Evolutionary conservation across 371 early-diverging fungal species (phyloP).

Genomic region (Entomophthora muscae): DNA sequence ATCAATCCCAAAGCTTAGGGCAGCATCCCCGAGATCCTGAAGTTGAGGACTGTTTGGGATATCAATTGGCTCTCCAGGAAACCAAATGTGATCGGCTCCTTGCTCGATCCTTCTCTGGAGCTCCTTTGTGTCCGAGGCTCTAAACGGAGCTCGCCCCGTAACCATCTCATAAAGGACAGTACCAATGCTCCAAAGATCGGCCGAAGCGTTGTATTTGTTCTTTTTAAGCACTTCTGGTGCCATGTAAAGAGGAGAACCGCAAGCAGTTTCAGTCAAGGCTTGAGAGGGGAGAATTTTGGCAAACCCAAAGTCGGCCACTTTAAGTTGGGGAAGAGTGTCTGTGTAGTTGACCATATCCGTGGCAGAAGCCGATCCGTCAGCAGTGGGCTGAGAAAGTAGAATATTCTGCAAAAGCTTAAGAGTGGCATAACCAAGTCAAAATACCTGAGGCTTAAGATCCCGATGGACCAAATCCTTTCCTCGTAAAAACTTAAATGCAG

Average conservation of each 20-base stretch:
- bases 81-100: slow-evolving; percentile 56
- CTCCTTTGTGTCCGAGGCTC: slow-evolving; percentile 84
- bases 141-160: slow-evolving; percentile 76
- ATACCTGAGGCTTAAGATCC: slow-evolving; percentile 93
- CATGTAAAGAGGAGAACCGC: slow-evolving; percentile 94
- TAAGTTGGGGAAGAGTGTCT: slow-evolving; percentile 39
- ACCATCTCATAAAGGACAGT: slow-evolving; percentile 88
- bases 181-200: slow-evolving; percentile 95
- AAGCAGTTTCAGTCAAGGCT: slow-evolving; percentile 81
- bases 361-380: slow-evolving; percentile 20
- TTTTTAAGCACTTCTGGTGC: slow-evolving; percentile 88
- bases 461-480: slow-evolving; percentile 79
- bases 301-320: slow-evolving; percentile 95
- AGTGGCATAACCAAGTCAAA: neutral
- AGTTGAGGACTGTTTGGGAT: slow-evolving; percentile 5
- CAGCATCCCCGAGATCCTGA: slow-evolving; percentile 21
- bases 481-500: slow-evolving; percentile 71
- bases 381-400: slow-evolving; percentile 34
- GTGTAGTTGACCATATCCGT: slow-evolving; percentile 13
- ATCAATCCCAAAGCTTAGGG: neutral
- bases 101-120: slow-evolving; percentile 69
- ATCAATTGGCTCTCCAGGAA: slow-evolving; percentile 37
- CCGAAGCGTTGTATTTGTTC: slow-evolving; percentile 82
- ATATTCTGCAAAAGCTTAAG: slow-evolving; percentile 51
- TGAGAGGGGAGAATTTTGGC: slow-evolving; percentile 68